phyloP scores from a whole-genome alignment of 176 grass and related monocot species.

The Olyra latifolia region DNA sequence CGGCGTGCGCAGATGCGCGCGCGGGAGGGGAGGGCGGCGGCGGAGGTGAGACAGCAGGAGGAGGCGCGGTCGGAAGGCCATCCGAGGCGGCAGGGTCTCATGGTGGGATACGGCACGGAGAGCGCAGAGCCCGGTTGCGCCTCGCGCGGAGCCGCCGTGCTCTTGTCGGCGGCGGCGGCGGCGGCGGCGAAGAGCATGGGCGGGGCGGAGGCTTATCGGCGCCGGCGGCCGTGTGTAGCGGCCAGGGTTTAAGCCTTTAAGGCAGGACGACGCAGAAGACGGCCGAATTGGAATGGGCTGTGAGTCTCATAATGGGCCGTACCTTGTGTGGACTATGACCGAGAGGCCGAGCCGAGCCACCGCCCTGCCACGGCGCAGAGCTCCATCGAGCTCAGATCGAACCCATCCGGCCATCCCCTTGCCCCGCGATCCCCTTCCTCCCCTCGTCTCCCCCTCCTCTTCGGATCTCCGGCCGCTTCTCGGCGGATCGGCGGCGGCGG shows the following conservation, averaged over 20 bases:
- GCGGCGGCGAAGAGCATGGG: slow-evolving; percentile 4
- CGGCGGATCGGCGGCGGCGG: neutral
- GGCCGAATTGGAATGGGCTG: neutral
- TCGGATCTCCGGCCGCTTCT: neutral
- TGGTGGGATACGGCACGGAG: slow-evolving; percentile 23
- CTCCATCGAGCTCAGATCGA: neutral
- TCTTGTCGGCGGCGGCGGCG: neutral
- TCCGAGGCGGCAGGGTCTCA: slow-evolving; percentile 43
- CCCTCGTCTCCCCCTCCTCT: neutral
- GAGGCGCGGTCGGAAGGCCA: slow-evolving; percentile 46
- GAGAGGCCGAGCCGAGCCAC: no score
- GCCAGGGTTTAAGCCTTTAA: neutral
- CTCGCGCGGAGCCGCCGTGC: neutral
- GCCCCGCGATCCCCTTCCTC: slow-evolving; percentile 2
- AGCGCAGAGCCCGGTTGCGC: neutral
- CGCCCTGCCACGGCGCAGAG: no score
- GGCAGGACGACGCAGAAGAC: neutral
- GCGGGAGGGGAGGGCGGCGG: neutral
- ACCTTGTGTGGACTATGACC: no score
- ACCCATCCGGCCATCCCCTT: neutral
- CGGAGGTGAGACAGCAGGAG: slow-evolving; percentile 29
- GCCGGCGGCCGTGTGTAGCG: neutral
- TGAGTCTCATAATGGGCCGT: neutral
- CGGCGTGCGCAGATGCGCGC: neutral
- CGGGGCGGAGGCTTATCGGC: slow-evolving; percentile 2